Percentiles rank a stretch among this genome's conserved stretches.
Conservation (phyloP, 2,329 filamentous ascomycete genomes). For the Aureobasidium zeae region DNA sequence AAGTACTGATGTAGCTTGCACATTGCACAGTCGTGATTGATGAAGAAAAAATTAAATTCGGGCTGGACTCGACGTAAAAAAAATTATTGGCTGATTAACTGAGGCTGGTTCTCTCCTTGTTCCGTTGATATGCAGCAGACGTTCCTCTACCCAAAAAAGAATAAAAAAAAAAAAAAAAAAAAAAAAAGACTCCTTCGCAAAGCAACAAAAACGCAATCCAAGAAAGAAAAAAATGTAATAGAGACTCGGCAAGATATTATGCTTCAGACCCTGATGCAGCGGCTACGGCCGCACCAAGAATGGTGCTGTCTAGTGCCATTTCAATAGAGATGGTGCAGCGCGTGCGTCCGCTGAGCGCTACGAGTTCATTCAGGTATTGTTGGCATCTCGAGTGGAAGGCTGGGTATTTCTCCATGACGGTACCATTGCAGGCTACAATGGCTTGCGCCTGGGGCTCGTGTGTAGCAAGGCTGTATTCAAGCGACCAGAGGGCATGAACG, state of each 20-base stretch:
- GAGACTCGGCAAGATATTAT: neutral
- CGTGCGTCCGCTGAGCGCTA: constrained; percentile 29
- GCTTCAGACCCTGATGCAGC: constrained; percentile 20
- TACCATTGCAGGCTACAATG: constrained; percentile 66
- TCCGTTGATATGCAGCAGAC: too few species aligned
- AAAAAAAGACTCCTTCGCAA: too few species aligned
- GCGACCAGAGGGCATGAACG: constrained; percentile 52
- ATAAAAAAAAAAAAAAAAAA: too few species aligned
- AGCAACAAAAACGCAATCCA: neutral
- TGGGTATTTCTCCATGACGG: constrained; percentile 71
- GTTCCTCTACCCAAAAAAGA: too few species aligned
- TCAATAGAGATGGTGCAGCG: constrained; percentile 50
- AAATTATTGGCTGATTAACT: too few species aligned
- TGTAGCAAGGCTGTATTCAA: constrained; percentile 29
- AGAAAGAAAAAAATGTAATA: neutral
- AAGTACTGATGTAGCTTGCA: too few species aligned
- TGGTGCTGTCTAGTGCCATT: constrained; percentile 62
- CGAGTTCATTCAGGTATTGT: constrained; percentile 51
- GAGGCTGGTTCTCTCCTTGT: too few species aligned
- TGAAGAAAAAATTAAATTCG: too few species aligned
- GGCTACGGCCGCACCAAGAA: constrained; percentile 66
- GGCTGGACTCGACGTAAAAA: too few species aligned
- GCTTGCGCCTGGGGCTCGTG: neutral
- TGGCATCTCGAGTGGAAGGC: constrained; percentile 56
- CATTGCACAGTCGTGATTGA: too few species aligned